phyloP scores from a whole-genome alignment of 345 rosid species.

The Microthlaspi erraticum region DNA sequence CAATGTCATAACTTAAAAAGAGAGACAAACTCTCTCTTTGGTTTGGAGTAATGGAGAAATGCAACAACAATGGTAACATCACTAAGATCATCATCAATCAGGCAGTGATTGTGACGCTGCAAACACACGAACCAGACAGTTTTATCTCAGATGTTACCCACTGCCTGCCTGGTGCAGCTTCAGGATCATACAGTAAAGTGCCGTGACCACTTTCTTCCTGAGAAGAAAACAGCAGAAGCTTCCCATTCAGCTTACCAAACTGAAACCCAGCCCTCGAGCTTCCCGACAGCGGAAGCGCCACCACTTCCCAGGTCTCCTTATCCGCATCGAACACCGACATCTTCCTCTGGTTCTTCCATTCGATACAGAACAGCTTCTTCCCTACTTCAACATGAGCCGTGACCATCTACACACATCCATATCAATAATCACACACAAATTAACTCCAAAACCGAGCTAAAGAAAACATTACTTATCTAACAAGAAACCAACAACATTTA shows the following conservation, averaged over 20 bases:
- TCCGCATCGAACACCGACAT: slow-evolving; percentile 68
- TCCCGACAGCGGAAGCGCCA: slow-evolving; percentile 75
- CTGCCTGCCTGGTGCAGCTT: slow-evolving; percentile 67
- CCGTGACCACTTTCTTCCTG: slow-evolving; percentile 56
- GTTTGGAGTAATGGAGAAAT: slow-evolving; percentile 1
- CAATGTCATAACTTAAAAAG: background rate
- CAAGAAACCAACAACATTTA: slow-evolving; percentile 1
- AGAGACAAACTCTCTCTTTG: slow-evolving; percentile 28
- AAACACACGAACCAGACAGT: slow-evolving; percentile 72
- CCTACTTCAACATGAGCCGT: slow-evolving; percentile 89
- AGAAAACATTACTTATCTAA: slow-evolving; percentile 17
- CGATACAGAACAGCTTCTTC: slow-evolving; percentile 79
- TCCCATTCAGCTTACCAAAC: slow-evolving; percentile 76
- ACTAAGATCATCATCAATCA: slow-evolving; percentile 43
- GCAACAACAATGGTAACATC: slow-evolving; percentile 23
- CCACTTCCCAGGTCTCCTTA: slow-evolving; percentile 76
- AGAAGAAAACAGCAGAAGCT: slow-evolving; percentile 71
- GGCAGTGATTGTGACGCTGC: slow-evolving; percentile 75
- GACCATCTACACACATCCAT: slow-evolving; percentile 55
- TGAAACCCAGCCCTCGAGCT: slow-evolving; percentile 67
- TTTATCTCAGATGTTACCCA: slow-evolving; percentile 75
- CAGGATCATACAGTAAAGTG: slow-evolving; percentile 76
- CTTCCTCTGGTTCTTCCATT: slow-evolving; percentile 90
- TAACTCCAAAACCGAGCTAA: slow-evolving; percentile 7
- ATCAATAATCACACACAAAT: no score